Percentiles rank a stretch among this genome's conserved stretches.
Conservation (phyloP, 768 basidiomycete genomes). For the Leccinum incarnatum region DNA sequence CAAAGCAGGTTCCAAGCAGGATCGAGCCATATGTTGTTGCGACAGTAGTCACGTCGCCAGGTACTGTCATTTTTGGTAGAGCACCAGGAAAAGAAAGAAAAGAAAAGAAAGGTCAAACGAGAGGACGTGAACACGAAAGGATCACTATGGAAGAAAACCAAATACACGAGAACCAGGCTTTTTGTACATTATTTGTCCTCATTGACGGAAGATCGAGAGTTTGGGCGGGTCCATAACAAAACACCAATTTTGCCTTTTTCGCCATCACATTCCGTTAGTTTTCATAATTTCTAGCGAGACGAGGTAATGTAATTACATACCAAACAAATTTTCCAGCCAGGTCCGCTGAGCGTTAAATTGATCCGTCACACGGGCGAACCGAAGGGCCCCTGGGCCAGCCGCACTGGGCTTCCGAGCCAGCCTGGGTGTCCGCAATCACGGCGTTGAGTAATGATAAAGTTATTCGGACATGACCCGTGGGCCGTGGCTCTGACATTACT, state of each 20-base stretch:
- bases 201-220: conserved; percentile 28
- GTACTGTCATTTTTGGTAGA: conserved; percentile 11
- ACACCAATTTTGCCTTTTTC: conserved; percentile 11
- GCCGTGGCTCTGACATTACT: neutral
- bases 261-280: conserved; percentile 20
- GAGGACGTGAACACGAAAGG: conserved; percentile 28
- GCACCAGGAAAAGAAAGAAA: neutral
- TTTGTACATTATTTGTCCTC: conserved; percentile 35
- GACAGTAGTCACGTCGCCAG: conserved; percentile 33
- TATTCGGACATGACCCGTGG: neutral
- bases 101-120: conserved; percentile 21
- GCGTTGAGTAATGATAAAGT: neutral
- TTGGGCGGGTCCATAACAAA: conserved; percentile 9
- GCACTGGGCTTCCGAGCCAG: neutral
- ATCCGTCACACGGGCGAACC: neutral
- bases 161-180: conserved; percentile 4
- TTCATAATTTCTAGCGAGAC: conserved; percentile 2
- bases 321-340: neutral
- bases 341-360: neutral
- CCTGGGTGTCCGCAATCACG: neutral
- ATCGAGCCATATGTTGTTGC: conserved; percentile 33
- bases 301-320: neutral
- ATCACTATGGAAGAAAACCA: conserved; percentile 17
- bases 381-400: neutral
- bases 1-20: conserved; percentile 31